Conservation (phyloP, 1,139 yeast species). For the Yueomyces sp. region DNA sequence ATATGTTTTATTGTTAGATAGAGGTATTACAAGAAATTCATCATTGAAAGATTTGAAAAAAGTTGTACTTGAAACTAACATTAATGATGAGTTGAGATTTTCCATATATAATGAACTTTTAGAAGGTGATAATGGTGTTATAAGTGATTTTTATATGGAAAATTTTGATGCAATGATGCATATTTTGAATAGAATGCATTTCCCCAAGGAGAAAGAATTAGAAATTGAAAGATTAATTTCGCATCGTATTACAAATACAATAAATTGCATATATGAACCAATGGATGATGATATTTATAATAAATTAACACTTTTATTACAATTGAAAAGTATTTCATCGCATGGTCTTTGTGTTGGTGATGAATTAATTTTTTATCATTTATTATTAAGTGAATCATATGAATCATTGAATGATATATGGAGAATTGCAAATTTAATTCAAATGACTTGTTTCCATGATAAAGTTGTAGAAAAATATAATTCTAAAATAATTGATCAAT, state of each 20-base stretch:
- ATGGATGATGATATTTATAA: constrained; percentile 3
- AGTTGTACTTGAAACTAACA: constrained; percentile 27
- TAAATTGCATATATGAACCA: constrained; percentile 3
- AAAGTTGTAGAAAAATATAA: constrained; percentile 16
- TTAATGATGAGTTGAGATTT: constrained; percentile 25
- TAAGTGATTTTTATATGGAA: constrained; percentile 17
- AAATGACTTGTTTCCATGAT: constrained; percentile 20
- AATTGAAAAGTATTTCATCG: constrained; percentile 19
- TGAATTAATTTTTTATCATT: constrained; percentile 17
- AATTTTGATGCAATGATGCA: constrained; percentile 18
- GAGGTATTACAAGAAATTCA: constrained; percentile 22
- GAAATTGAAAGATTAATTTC: constrained; percentile 20
- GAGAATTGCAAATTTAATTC: constrained; percentile 18
- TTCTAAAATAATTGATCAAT: constrained; percentile 11
- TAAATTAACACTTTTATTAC: constrained; percentile 11
- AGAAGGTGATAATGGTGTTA: constrained; percentile 11
- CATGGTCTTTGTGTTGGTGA: constrained; percentile 21
- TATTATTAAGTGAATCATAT: constrained; percentile 9
- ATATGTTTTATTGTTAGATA: constrained; percentile 15
- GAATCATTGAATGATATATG: constrained; percentile 9
- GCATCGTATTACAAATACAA: constrained; percentile 5
- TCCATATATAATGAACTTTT: constrained; percentile 22
- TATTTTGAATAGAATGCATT: constrained; percentile 15
- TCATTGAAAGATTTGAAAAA: constrained; percentile 27
- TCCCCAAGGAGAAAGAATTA: constrained; percentile 16